These are phyloP conservation scores for Ustilago cynodontis DNA, from an alignment of 1,284 basidiomycete species.

Conservation along the genomic window DNA sequence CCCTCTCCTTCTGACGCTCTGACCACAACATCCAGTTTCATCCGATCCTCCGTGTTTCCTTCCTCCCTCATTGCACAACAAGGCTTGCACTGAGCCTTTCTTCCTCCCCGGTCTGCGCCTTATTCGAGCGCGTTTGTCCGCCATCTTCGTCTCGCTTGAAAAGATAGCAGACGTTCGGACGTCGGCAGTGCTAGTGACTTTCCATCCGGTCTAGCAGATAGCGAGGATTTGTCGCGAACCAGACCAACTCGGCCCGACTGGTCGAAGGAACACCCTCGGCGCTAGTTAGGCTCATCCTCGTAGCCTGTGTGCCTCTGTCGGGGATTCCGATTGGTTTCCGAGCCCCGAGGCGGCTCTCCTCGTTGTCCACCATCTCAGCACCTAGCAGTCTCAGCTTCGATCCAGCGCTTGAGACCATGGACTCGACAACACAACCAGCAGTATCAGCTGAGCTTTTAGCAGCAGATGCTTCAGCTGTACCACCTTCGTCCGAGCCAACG, in stretches of 20 bases:
- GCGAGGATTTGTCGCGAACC: background rate
- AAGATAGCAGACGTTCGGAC: background rate
- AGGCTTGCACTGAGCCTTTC: background rate
- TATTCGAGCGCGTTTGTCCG: background rate
- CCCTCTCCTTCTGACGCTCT: slow-evolving; percentile 11
- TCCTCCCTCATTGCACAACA: background rate
- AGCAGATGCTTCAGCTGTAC: background rate
- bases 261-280: background rate
- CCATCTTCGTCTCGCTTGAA: background rate
- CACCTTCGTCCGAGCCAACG: background rate
- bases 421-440: background rate
- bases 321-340: background rate
- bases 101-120: background rate
- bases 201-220: slow-evolving; percentile 6
- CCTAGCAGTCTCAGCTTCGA: background rate
- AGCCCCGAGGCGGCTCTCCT: background rate
- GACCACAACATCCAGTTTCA: slow-evolving; percentile 31
- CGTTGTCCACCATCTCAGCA: background rate
- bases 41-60: background rate
- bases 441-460: background rate
- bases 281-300: background rate
- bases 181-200: background rate
- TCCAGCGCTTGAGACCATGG: background rate
- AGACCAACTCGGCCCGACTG: background rate
- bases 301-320: background rate